A percentile compares a stretch with the other conserved stretches of the same genome.
Conservation (phyloP, 2,329 filamentous ascomycete species). For the Aschersonia sp. region DNA sequence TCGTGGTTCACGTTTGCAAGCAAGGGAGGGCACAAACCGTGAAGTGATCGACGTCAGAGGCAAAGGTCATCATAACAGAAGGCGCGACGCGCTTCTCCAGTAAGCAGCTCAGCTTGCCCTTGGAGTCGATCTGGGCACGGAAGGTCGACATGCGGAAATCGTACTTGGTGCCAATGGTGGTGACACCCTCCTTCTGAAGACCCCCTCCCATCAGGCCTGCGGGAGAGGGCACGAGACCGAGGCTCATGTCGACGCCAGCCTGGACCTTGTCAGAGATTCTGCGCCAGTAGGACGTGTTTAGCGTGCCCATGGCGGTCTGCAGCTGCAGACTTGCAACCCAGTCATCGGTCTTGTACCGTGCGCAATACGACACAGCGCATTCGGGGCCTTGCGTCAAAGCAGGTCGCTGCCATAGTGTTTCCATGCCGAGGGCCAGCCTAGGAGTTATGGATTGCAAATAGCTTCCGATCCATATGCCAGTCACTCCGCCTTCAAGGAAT, state of each 20-base stretch:
- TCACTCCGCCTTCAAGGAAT: slow-evolving; percentile 77
- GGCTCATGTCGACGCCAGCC: slow-evolving; percentile 86
- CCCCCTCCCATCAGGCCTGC: slow-evolving; percentile 63
- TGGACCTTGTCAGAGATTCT: slow-evolving; percentile 88
- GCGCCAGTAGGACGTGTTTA: slow-evolving; percentile 91
- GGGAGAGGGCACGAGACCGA: slow-evolving; percentile 58
- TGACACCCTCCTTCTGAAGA: slow-evolving; percentile 71
- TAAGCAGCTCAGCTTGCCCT: slow-evolving; percentile 83
- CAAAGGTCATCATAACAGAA: slow-evolving; percentile 86
- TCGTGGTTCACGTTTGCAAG: not conserved
- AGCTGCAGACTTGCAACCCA: slow-evolving; percentile 91
- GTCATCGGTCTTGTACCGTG: slow-evolving; percentile 78
- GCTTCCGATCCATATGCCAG: slow-evolving; percentile 89
- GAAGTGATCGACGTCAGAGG: slow-evolving; percentile 89
- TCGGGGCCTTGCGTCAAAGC: slow-evolving; percentile 80
- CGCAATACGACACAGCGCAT: slow-evolving; percentile 78
- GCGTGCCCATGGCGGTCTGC: slow-evolving; percentile 64
- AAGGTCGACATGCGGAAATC: slow-evolving; percentile 94
- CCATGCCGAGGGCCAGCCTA: slow-evolving; percentile 72
- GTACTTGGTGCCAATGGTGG: slow-evolving; percentile 91
- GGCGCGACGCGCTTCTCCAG: slow-evolving; percentile 93
- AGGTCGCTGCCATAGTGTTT: slow-evolving; percentile 86
- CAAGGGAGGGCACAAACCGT: slow-evolving; percentile 49
- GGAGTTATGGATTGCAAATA: slow-evolving; percentile 91
- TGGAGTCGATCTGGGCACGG: slow-evolving; percentile 89